Evolutionary conservation across 202 grass and related monocot genomes (phyloP).

Genomic region (Saccharum hybrid): DNA sequence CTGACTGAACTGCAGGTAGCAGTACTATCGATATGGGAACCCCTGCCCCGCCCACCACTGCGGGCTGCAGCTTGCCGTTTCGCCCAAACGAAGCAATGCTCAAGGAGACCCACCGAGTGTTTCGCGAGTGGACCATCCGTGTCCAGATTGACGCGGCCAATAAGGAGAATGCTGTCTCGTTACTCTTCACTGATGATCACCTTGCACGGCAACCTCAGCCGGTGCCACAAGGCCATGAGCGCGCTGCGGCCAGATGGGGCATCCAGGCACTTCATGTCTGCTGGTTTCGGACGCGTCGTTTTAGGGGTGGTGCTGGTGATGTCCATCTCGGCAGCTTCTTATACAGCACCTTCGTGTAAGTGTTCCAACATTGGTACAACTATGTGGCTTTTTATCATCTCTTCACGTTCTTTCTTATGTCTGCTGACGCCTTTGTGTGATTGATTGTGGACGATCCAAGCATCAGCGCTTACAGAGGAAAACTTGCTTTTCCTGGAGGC

Average conservation of each 20-base stretch:
- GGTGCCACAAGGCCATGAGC: slow-evolving; percentile 36
- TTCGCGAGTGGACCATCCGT: slow-evolving; percentile 18
- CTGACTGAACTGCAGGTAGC: slow-evolving; percentile 26
- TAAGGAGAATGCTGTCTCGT: slow-evolving; percentile 46
- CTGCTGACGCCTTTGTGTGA: slow-evolving; percentile 21
- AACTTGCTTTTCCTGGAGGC: slow-evolving; percentile 97
- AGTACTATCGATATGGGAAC: slow-evolving; percentile 40
- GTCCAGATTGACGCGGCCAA: slow-evolving; percentile 31
- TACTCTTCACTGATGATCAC: slow-evolving; percentile 47
- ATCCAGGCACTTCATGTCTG: slow-evolving; percentile 47
- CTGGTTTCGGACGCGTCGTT: slow-evolving; percentile 51
- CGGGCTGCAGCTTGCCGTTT: slow-evolving; percentile 14
- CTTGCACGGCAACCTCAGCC: slow-evolving; percentile 28
- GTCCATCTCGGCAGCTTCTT: slow-evolving; percentile 63
- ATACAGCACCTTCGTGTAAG: slow-evolving; percentile 70
- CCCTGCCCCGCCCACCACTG: background rate
- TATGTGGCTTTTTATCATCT: slow-evolving; percentile 26
- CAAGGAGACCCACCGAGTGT: slow-evolving; percentile 28
- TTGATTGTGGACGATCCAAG: slow-evolving; percentile 39
- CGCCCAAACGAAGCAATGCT: background rate
- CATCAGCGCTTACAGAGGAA: slow-evolving; percentile 83
- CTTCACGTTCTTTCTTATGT: background rate
- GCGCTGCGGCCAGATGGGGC: slow-evolving; percentile 20
- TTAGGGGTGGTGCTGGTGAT: slow-evolving; percentile 62
- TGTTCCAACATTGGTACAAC: background rate